These are phyloP conservation scores for Neotropicomus parvogracilis DNA, from an alignment of 1,284 basidiomycete species.

Conservation along the genomic window DNA sequence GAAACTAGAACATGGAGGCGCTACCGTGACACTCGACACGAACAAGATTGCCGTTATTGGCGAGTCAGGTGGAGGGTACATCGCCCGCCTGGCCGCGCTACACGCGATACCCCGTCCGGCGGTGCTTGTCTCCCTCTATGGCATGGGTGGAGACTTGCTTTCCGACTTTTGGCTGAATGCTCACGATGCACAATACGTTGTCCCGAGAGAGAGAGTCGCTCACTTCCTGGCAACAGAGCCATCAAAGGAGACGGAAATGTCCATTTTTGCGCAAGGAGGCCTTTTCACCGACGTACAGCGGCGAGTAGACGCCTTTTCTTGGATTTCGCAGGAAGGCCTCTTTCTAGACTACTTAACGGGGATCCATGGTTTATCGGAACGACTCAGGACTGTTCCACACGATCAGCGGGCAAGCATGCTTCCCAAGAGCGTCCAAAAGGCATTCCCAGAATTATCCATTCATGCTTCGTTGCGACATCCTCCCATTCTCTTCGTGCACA, in stretches of 20 bases:
- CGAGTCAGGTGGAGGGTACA: constrained; percentile 6
- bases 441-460: constrained; percentile 2
- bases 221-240: constrained; percentile 1
- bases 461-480: neutral
- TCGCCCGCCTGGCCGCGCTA: constrained; percentile 3
- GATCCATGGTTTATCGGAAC: constrained; percentile 2
- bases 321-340: constrained; percentile 8
- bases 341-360: constrained; percentile 7
- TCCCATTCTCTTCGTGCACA: constrained; percentile 5
- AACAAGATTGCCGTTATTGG: constrained; percentile 8
- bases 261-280: constrained; percentile 6
- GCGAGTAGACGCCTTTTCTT: constrained; percentile 4
- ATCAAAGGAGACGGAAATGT: constrained; percentile 4
- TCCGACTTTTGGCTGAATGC: constrained; percentile 6
- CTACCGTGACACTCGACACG: neutral
- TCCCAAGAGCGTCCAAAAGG: neutral
- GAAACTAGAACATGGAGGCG: neutral
- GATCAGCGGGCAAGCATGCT: neutral
- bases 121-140: constrained; percentile 6
- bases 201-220: constrained; percentile 4
- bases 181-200: neutral
- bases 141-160: constrained; percentile 9
- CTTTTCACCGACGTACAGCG: constrained; percentile 5
- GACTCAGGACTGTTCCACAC: neutral
- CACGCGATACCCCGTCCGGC: constrained; percentile 4